Conservation (phyloP, 2,329 filamentous ascomycete genomes). For the Sclerotinia sclerotiorum region DNA sequence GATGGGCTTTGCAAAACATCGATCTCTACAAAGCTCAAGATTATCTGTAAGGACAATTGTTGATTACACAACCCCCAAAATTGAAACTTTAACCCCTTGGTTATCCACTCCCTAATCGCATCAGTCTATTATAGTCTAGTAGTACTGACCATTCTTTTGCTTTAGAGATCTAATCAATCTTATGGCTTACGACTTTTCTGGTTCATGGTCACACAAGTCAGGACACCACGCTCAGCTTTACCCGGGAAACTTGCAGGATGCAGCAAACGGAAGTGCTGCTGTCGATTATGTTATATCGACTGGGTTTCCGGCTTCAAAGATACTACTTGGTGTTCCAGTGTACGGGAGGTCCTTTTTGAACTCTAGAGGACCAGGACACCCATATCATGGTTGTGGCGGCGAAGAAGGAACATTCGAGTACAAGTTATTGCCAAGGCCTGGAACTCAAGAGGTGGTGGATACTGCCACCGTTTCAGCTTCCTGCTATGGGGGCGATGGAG, state of each 20-base stretch:
- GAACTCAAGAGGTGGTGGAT: constrained; percentile 67
- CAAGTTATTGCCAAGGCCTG: constrained; percentile 61
- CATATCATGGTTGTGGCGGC: constrained; percentile 55
- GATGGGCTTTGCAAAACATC: constrained; percentile 66
- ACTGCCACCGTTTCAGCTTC: constrained; percentile 66
- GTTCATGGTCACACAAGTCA: constrained; percentile 64
- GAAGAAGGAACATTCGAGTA: constrained; percentile 75
- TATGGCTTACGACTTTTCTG: constrained; percentile 78
- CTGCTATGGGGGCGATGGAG: constrained; percentile 70
- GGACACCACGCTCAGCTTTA: constrained; percentile 79
- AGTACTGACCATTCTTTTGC: constrained; percentile 4
- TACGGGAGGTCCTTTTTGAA: constrained; percentile 75
- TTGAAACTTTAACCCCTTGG: neutral
- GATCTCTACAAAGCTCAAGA: constrained; percentile 61
- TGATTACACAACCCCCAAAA: neutral
- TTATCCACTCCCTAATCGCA: neutral
- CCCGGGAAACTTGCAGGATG: constrained; percentile 51
- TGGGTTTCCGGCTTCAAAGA: constrained; percentile 68
- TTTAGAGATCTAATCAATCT: constrained; percentile 67
- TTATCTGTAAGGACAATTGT: constrained; percentile 50
- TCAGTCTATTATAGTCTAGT: neutral
- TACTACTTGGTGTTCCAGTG: constrained; percentile 72
- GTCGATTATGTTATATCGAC: constrained; percentile 64
- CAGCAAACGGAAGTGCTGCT: constrained; percentile 64
- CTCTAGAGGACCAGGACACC: constrained; percentile 63